A percentile compares a stretch with the other conserved stretches of the same genome.
phyloP scores from a whole-genome alignment of 805 yeast genomes.

The Saccharomycopsis sp. region DNA sequence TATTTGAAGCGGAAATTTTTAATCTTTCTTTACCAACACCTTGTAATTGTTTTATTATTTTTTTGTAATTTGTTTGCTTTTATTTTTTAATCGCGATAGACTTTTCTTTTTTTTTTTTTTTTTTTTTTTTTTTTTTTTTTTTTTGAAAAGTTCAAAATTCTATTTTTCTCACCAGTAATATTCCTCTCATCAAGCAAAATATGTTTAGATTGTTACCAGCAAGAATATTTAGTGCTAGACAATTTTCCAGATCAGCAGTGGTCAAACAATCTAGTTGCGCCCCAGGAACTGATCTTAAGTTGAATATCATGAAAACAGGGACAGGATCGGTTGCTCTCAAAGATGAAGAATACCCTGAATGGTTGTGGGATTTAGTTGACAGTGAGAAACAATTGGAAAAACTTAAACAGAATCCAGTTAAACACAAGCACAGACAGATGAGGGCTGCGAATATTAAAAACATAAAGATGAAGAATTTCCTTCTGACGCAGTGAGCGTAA shows the following conservation, averaged over 20 bases:
- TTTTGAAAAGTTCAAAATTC: no score
- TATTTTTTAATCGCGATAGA: no score
- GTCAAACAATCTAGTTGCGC: constrained; percentile 41
- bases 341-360: constrained; percentile 85
- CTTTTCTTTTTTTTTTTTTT: no score
- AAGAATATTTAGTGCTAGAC: background rate
- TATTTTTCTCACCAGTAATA: no score
- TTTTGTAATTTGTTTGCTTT: no score
- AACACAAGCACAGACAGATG: constrained; percentile 62
- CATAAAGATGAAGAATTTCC: constrained; percentile 75
- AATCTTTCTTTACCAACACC: no score
- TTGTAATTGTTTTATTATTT: no score
- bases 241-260: background rate
- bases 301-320: constrained; percentile 73
- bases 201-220: no score
- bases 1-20: no score
- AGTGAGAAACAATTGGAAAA: constrained; percentile 40
- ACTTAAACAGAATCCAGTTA: constrained; percentile 53
- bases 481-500: constrained; percentile 42
- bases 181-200: no score
- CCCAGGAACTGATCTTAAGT: constrained; percentile 66
- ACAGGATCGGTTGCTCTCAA: constrained; percentile 82
- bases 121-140: no score
- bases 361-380: constrained; percentile 89
- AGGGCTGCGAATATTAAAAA: constrained; percentile 59